phyloP scores from a whole-genome alignment of 345 rosid species.

The Rubroshorea leprosula region DNA sequence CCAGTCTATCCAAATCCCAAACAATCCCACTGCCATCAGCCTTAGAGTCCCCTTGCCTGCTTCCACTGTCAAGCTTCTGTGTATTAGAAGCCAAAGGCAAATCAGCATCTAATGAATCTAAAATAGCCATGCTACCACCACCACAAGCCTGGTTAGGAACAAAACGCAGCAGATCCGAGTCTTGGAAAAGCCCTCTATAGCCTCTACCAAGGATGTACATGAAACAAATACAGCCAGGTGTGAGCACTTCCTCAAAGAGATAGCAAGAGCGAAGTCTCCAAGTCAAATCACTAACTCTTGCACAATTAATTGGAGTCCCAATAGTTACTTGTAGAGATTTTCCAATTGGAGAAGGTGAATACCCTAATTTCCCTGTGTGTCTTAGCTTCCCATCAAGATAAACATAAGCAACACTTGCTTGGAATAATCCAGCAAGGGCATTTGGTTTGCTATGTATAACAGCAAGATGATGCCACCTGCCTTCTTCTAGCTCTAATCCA shows the following conservation, averaged over 20 bases:
- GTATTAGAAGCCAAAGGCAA: constrained; percentile 51
- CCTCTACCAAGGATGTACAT: constrained; percentile 99
- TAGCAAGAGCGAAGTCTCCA: constrained; percentile 98
- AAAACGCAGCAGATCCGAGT: constrained; percentile 86
- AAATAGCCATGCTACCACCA: constrained; percentile 98
- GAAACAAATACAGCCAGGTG: constrained; percentile 89
- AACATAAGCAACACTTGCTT: constrained; percentile 94
- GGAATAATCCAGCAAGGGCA: constrained; percentile 99
- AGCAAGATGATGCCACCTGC: constrained; percentile 99
- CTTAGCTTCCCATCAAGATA: constrained; percentile 95
- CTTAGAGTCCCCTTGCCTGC: constrained; percentile 73
- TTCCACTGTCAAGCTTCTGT: constrained; percentile 61
- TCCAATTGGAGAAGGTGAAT: constrained; percentile 96
- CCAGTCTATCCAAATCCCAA: constrained; percentile 94
- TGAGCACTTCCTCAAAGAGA: constrained; percentile 98
- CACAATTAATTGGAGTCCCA: constrained; percentile 81
- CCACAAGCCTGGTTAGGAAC: constrained; percentile 99
- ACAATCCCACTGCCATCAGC: constrained; percentile 98
- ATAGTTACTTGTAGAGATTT: constrained; percentile 89
- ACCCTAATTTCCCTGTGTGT: constrained; percentile 95
- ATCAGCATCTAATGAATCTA: constrained; percentile 84
- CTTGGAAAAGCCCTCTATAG: constrained; percentile 96
- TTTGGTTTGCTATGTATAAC: constrained; percentile 99
- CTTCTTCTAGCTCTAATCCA: constrained; percentile 91
- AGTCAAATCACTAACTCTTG: constrained; percentile 69